Conservation (phyloP, 2,329 filamentous ascomycete species). For the Scytalidium lignicola region DNA sequence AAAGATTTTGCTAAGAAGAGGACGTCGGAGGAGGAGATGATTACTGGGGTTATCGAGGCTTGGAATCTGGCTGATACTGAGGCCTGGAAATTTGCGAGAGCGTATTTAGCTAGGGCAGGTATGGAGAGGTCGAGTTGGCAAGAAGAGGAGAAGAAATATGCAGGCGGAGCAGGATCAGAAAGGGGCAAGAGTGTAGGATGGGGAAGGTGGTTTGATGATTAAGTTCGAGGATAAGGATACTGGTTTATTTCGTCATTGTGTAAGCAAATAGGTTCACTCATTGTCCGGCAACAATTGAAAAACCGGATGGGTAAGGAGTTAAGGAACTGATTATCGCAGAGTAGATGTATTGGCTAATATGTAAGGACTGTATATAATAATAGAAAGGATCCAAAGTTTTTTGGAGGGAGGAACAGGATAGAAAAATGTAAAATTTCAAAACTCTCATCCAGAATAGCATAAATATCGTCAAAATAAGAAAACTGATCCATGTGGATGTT, state of each 20-base stretch:
- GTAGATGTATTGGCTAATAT: not conserved
- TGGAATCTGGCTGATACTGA: slow-evolving; percentile 72
- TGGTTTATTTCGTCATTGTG: not conserved
- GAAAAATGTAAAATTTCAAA: not conserved
- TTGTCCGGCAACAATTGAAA: not conserved
- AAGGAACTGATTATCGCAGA: not conserved
- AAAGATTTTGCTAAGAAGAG: slow-evolving; percentile 42
- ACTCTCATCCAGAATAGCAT: not conserved
- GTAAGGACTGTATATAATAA: not conserved
- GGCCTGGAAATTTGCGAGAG: slow-evolving; percentile 69
- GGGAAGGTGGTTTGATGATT: slow-evolving; percentile 27
- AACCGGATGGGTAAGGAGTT: not conserved
- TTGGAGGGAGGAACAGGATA: not conserved
- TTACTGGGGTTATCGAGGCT: slow-evolving; percentile 54
- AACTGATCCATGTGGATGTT: not conserved
- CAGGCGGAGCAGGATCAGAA: slow-evolving; percentile 50
- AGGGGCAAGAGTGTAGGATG: slow-evolving; percentile 18
- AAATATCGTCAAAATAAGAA: not conserved
- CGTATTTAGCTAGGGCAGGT: slow-evolving; percentile 57
- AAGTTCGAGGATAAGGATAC: not conserved
- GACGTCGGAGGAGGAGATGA: slow-evolving; percentile 36
- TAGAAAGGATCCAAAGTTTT: not conserved
- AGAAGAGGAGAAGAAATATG: slow-evolving; percentile 61
- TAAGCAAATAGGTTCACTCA: not conserved
- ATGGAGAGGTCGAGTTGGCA: slow-evolving; percentile 66